A percentile compares a stretch with the other conserved stretches of the same genome.
These are phyloP conservation scores for Cunninghamia lanceolata DNA, from an alignment of 75 land plant genomes.

Conservation along the genomic window DNA sequence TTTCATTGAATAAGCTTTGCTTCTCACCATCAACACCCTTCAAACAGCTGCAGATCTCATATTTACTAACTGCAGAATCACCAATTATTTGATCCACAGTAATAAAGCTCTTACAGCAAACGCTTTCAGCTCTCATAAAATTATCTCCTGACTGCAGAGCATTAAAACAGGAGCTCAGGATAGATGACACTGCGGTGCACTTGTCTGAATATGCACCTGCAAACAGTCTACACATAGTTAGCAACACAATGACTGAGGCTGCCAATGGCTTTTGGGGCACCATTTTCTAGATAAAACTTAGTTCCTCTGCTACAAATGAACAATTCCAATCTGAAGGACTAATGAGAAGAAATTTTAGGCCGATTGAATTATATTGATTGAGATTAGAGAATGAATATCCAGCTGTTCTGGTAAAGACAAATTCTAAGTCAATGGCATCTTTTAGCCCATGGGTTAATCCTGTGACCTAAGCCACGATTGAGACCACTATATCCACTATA, in stretches of 20 bases:
- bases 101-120: constrained; percentile 1
- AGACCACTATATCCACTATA: too few relatives aligned
- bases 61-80: not conserved
- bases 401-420: too few relatives aligned
- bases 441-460: too few relatives aligned
- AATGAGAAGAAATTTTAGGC: not conserved
- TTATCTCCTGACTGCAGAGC: not conserved
- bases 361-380: not conserved
- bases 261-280: not conserved
- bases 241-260: not conserved
- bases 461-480: too few relatives aligned
- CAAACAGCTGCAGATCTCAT: not conserved
- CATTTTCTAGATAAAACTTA: not conserved
- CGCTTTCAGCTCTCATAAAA: constrained; percentile 11
- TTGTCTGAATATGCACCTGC: not conserved
- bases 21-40: not conserved
- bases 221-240: not conserved
- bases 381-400: too few relatives aligned
- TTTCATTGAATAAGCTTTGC: not conserved
- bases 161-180: not conserved
- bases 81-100: not conserved
- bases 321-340: not conserved
- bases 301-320: not conserved
- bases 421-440: too few relatives aligned
- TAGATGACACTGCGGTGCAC: not conserved